Conservation (phyloP, 2,329 filamentous ascomycete species). For the Aspergillus intermedius region DNA sequence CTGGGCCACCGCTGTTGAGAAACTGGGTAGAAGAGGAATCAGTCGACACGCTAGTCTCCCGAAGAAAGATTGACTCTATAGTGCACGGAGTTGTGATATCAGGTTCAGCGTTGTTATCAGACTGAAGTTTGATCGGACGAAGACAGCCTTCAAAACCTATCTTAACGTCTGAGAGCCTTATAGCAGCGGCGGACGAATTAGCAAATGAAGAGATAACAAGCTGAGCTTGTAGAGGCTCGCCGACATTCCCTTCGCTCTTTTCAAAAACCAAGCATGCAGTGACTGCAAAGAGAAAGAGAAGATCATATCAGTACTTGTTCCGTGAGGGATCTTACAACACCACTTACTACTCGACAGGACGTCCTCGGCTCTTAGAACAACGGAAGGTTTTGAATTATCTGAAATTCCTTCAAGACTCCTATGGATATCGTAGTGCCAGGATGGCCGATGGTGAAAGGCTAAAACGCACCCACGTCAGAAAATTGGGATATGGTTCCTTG, state of each 20-base stretch:
- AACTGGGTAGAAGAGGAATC: conserved; percentile 26
- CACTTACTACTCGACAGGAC: conserved; percentile 44
- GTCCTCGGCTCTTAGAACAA: conserved; percentile 44
- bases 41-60: conserved; percentile 22
- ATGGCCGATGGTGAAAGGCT: conserved; percentile 31
- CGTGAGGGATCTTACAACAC: neutral
- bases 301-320: conserved; percentile 9
- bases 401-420: conserved; percentile 37
- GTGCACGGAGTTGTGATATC: conserved; percentile 17
- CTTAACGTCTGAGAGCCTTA: conserved; percentile 44
- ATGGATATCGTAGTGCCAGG: conserved; percentile 43
- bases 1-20: conserved; percentile 25
- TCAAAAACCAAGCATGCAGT: conserved; percentile 48
- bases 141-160: conserved; percentile 49
- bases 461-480: conserved; percentile 4
- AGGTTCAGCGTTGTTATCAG: conserved; percentile 21
- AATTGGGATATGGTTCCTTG: neutral
- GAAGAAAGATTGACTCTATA: conserved; percentile 29
- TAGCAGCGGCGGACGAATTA: conserved; percentile 38
- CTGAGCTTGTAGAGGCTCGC: conserved; percentile 52
- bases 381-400: conserved; percentile 36
- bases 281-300: conserved; percentile 29
- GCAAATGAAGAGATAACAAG: conserved; percentile 47
- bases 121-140: conserved; percentile 36
- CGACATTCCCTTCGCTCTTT: conserved; percentile 52